phyloP scores from a whole-genome alignment of 768 basidiomycete genomes.

The Tylopilus sp. region DNA sequence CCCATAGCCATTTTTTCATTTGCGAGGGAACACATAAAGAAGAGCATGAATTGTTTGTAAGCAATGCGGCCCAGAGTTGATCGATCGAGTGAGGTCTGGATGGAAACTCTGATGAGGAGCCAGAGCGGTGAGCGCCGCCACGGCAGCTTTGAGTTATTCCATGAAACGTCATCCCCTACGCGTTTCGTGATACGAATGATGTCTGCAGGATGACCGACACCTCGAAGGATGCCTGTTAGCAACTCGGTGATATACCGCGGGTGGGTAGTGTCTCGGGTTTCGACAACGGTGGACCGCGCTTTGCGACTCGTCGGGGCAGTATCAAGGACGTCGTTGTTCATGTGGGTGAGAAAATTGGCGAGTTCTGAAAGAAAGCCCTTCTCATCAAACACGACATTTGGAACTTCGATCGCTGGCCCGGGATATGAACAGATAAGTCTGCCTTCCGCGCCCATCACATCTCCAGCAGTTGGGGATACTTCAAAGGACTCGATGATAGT shows the following conservation, averaged over 20 bases:
- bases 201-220: slow-evolving; percentile 21
- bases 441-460: slow-evolving; percentile 32
- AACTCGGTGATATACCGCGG: slow-evolving; percentile 47
- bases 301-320: slow-evolving; percentile 13
- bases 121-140: slow-evolving; percentile 39
- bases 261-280: slow-evolving; percentile 24
- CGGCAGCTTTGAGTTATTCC: slow-evolving; percentile 1
- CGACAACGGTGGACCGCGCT: slow-evolving; percentile 5
- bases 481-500: slow-evolving; percentile 48
- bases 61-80: slow-evolving; percentile 6
- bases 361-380: slow-evolving; percentile 34
- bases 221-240: slow-evolving; percentile 42
- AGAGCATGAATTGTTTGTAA: slow-evolving; percentile 51
- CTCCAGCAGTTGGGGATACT: slow-evolving; percentile 27
- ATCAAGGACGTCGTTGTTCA: slow-evolving; percentile 31
- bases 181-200: slow-evolving; percentile 20
- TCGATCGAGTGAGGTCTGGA: slow-evolving; percentile 32
- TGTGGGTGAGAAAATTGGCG: slow-evolving; percentile 35
- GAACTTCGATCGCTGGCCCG: slow-evolving; percentile 39
- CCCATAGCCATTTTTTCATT: slow-evolving; percentile 11
- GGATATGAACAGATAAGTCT: slow-evolving; percentile 46
- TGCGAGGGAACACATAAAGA: slow-evolving; percentile 34
- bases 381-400: slow-evolving; percentile 27
- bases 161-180: not conserved
- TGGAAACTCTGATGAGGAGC: slow-evolving; percentile 31